These are phyloP conservation scores for Phytomonas francai DNA, from an alignment of 208 protist genomes.

Conservation along the genomic window DNA sequence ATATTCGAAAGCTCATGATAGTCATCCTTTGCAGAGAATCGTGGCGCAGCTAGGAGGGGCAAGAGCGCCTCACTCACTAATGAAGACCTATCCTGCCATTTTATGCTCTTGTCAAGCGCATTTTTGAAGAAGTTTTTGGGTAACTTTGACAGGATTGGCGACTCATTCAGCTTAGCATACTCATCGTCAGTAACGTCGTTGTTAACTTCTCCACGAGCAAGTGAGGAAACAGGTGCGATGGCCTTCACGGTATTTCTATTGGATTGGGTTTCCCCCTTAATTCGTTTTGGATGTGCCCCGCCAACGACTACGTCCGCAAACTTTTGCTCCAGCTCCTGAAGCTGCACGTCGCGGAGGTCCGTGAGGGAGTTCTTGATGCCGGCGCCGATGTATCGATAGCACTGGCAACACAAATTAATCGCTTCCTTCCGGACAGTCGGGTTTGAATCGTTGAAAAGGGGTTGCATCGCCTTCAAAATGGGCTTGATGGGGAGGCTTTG, in stretches of 20 bases:
- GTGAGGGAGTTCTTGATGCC: slow-evolving; percentile 63
- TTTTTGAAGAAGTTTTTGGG: slow-evolving; percentile 67
- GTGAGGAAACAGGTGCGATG: slow-evolving; percentile 3
- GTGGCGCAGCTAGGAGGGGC: slow-evolving; percentile 49
- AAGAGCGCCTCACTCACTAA: slow-evolving; percentile 58
- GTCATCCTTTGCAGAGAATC: slow-evolving; percentile 65
- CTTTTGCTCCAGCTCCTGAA: slow-evolving; percentile 75
- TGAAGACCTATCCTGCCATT: slow-evolving; percentile 70
- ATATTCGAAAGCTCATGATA: slow-evolving; percentile 77
- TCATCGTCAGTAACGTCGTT: neutral
- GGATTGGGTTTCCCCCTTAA: slow-evolving; percentile 11
- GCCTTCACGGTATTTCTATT: too few species aligned
- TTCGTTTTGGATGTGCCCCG: slow-evolving; percentile 16
- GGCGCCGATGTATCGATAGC: slow-evolving; percentile 74
- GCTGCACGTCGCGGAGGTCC: slow-evolving; percentile 76
- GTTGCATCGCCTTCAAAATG: slow-evolving; percentile 70
- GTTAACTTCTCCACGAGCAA: neutral
- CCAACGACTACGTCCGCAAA: slow-evolving; percentile 41
- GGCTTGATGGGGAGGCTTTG: slow-evolving; percentile 48
- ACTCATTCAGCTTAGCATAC: slow-evolving; percentile 7
- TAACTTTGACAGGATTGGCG: slow-evolving; percentile 31
- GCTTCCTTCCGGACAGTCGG: slow-evolving; percentile 74
- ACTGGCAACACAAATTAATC: slow-evolving; percentile 59
- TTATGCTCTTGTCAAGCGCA: slow-evolving; percentile 59
- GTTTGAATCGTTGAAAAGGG: slow-evolving; percentile 77